Percentiles rank a stretch among this genome's conserved stretches.
These are phyloP conservation scores for Xylona heveae DNA, from an alignment of 495 filamentous ascomycete genomes.

Conservation along the genomic window DNA sequence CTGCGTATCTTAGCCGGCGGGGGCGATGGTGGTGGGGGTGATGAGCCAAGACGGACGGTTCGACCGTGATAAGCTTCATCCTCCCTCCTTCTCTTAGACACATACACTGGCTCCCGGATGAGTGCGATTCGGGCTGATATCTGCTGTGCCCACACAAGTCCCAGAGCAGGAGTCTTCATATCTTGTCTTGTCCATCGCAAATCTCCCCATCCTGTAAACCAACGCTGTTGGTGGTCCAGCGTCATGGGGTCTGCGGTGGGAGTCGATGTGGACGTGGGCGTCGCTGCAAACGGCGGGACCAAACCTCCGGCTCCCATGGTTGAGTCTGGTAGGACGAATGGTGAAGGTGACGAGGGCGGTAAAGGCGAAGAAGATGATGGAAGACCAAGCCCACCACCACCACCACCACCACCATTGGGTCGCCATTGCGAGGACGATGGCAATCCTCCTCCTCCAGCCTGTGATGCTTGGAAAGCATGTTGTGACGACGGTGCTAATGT, in stretches of 20 bases:
- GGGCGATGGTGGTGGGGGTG: too few species aligned
- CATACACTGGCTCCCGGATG: slow-evolving; percentile 34
- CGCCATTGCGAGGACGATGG: too few species aligned
- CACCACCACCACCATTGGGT: too few species aligned
- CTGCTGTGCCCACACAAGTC: slow-evolving; percentile 78
- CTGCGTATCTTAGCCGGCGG: too few species aligned
- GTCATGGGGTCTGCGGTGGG: slow-evolving; percentile 29
- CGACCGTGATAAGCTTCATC: too few species aligned
- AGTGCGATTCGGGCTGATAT: slow-evolving; percentile 64
- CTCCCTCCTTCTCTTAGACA: too few species aligned
- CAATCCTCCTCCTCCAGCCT: too few species aligned
- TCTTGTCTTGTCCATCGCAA: slow-evolving; percentile 8
- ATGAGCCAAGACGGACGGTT: too few species aligned
- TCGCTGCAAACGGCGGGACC: slow-evolving; percentile 11
- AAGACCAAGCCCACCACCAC: too few species aligned
- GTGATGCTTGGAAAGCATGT: too few species aligned
- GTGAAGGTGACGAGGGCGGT: slow-evolving; percentile 13
- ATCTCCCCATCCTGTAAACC: slow-evolving; percentile 89
- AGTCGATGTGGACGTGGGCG: slow-evolving; percentile 18
- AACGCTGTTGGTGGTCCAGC: slow-evolving; percentile 78
- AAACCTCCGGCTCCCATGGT: too few species aligned
- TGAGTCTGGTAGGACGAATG: slow-evolving; percentile 7
- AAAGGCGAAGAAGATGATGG: slow-evolving; percentile 10
- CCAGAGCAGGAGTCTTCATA: slow-evolving; percentile 69
- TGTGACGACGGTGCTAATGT: too few species aligned